Conservation (phyloP, 1,284 basidiomycete genomes). For the Ustilago bromivora region DNA sequence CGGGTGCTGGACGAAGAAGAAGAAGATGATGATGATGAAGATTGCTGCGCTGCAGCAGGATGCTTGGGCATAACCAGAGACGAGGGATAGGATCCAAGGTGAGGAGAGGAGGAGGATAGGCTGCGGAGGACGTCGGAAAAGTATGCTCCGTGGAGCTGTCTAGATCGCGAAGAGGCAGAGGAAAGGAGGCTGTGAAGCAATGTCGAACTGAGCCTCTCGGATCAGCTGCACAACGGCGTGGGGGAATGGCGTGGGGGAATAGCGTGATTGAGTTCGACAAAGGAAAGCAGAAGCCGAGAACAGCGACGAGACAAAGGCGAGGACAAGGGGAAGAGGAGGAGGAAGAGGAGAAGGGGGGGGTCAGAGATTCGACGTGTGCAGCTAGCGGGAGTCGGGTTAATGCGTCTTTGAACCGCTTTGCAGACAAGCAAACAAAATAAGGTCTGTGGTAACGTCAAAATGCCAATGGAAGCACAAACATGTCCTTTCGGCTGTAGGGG, state of each 20-base stretch:
- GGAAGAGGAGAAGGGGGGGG: background rate
- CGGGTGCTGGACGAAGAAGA: background rate
- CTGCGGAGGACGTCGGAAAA: background rate
- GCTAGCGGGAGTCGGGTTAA: background rate
- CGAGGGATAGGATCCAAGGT: slow-evolving; percentile 1
- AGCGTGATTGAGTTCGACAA: background rate
- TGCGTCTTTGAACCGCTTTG: background rate
- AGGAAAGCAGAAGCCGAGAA: background rate
- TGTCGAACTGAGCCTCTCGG: slow-evolving; percentile 9
- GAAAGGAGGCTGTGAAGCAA: background rate
- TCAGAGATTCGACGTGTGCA: background rate
- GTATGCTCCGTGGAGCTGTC: slow-evolving; percentile 9
- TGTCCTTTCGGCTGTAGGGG: slow-evolving; percentile 10
- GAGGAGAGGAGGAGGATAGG: slow-evolving; percentile 1
- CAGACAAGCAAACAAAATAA: background rate
- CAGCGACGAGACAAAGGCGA: slow-evolving; percentile 3
- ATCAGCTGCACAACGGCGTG: slow-evolving; percentile 11
- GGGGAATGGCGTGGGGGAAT: background rate
- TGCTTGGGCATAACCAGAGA: slow-evolving; percentile 27
- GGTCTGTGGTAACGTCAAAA: background rate
- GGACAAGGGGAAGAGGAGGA: background rate
- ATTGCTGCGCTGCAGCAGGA: slow-evolving; percentile 16
- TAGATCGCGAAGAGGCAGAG: background rate
- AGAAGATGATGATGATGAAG: slow-evolving; percentile 4
- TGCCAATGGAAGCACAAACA: background rate